These are phyloP conservation scores for Trametes sp. DNA, from an alignment of 1,284 basidiomycete species.

Conservation along the genomic window DNA sequence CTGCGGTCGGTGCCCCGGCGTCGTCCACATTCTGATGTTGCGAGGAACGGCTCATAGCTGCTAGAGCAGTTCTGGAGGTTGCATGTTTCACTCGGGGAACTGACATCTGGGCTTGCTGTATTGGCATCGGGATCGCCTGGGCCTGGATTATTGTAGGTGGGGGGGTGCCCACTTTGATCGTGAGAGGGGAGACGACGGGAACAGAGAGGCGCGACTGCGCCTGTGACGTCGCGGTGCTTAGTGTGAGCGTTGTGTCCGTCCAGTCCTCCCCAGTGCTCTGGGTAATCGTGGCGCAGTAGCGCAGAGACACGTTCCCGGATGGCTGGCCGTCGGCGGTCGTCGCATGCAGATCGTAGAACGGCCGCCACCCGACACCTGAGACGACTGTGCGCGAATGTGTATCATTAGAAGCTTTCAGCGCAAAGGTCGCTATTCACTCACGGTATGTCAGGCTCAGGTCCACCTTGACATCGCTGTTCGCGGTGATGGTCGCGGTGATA, in stretches of 20 bases:
- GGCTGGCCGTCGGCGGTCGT: conserved; percentile 53
- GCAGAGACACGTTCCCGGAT: conserved; percentile 52
- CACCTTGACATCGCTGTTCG: conserved; percentile 46
- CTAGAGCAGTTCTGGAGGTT: no score
- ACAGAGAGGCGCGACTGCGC: conserved; percentile 7
- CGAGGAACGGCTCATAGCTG: no score
- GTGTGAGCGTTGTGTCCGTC: conserved; percentile 52
- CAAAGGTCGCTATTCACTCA: not conserved
- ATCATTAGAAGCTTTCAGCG: no score
- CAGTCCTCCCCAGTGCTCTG: conserved; percentile 71
- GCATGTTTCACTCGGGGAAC: no score
- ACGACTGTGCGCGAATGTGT: conserved; percentile 51
- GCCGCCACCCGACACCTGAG: conserved; percentile 56
- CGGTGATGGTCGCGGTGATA: conserved; percentile 48
- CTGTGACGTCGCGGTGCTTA: conserved; percentile 54
- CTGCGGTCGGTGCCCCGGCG: no score
- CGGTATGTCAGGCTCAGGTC: conserved; percentile 42
- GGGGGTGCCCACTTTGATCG: not conserved
- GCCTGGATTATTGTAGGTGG: no score
- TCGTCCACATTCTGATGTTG: no score
- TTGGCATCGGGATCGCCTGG: no score
- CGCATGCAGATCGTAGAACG: conserved; percentile 65
- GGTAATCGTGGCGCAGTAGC: conserved; percentile 60
- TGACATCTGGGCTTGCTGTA: no score
- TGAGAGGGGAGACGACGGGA: not conserved